Base-by-base conservation (phyloP, 2,329 filamentous ascomycete species). In the Trichoderma sp. region DNA sequence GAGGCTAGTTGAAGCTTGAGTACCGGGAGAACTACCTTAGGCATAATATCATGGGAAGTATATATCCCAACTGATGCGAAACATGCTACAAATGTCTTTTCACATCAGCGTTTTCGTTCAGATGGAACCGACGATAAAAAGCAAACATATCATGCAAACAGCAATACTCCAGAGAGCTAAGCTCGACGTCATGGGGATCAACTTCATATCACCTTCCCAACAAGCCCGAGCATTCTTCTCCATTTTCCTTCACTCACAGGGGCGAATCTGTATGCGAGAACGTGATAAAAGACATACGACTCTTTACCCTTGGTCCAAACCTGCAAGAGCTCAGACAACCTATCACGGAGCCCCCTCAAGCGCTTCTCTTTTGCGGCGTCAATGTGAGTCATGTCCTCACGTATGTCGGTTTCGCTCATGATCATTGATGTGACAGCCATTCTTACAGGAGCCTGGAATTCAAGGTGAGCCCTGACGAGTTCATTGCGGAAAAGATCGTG, bases 61-160 rank as follows among this genome's bases (percentile, higher is more conserved):
- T 10, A 52, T 19, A n/a, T 52, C 7, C 3, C 3, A 34, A 34
- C 30, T 3, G 3, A 34, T 10, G 7, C 7, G 4, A 7, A 3
- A 2, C 30, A n/a, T 19, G 7, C 14, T n/a, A 5, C 30, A 3
- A 9, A 34, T 9, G 3, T 34, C 30, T 10, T 34, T 34, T 9
- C 7, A 7, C 9, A 34, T 10, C 30, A 34, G 30, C 30, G 10
- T 10, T 34, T 34, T 47, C 15, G 10, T 52, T 30, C 4, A 62
- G 56, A 50, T 50, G 41, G 5, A 59, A 48, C 14, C 50, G 56
- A 7, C 56, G 56, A 39, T 50, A 44, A 17, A 50, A 59, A 41
- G 44, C 19, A 50, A 59, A 59, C 56, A 59, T 59, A 5, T 59
- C 56, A 5, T 59, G 44, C 21, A 59, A 50, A 9, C 41, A 45